Evolutionary conservation across 306 rosid species (phyloP).

Genomic region (Hippophae rhamnoides): DNA sequence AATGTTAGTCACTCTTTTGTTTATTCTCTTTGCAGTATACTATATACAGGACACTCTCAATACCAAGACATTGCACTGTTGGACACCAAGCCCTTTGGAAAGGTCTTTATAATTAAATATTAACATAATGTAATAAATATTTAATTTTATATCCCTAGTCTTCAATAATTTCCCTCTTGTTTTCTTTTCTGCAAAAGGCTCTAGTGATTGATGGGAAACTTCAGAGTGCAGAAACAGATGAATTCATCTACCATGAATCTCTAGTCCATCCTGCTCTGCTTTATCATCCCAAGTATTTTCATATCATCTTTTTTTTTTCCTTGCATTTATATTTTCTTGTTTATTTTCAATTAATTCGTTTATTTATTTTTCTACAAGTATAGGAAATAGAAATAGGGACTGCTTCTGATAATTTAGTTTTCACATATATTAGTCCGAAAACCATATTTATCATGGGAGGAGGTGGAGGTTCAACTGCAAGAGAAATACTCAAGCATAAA

Average conservation of each 20-base stretch:
- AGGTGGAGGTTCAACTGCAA: slow-evolving; percentile 27
- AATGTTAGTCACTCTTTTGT: background rate
- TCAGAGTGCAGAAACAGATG: slow-evolving; percentile 33
- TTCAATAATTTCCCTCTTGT: background rate
- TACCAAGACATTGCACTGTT: slow-evolving; percentile 21
- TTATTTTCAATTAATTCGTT: no score
- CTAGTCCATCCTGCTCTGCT: slow-evolving; percentile 33
- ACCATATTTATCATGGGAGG: slow-evolving; percentile 28
- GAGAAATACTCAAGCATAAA: slow-evolving; percentile 26
- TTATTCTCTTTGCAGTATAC: slow-evolving; percentile 7
- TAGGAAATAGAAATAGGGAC: background rate
- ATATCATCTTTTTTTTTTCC: no score
- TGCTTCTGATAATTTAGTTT: background rate
- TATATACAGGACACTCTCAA: slow-evolving; percentile 18
- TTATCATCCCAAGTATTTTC: slow-evolving; percentile 19
- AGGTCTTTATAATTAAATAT: slow-evolving; percentile 6
- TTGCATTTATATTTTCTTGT: no score
- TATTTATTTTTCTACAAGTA: no score
- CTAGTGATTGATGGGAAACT: slow-evolving; percentile 28
- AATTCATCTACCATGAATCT: slow-evolving; percentile 29
- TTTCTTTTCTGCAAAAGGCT: slow-evolving; percentile 9
- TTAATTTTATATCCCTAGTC: background rate
- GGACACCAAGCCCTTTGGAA: slow-evolving; percentile 28
- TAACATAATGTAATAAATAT: background rate
- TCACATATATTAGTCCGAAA: slow-evolving; percentile 20